phyloP scores from a whole-genome alignment of 345 rosid species.

The Arabis hirsuta region DNA sequence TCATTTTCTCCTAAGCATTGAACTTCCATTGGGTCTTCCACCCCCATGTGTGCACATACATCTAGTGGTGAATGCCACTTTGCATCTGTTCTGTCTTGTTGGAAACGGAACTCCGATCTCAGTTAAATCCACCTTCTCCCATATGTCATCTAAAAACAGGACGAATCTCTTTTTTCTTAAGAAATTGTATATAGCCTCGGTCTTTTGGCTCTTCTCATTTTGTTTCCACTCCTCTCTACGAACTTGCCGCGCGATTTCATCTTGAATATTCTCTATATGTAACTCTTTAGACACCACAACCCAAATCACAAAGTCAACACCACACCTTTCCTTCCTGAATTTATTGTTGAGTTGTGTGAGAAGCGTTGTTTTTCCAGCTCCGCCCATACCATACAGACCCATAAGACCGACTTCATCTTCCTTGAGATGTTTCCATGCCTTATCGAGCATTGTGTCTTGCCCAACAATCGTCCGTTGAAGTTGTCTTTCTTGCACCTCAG shows the following conservation, averaged over 20 bases:
- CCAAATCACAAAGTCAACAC: slow-evolving; percentile 36
- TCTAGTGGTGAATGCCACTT: slow-evolving; percentile 25
- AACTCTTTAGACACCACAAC: slow-evolving; percentile 31
- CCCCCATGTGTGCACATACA: slow-evolving; percentile 23
- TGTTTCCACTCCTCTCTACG: not conserved
- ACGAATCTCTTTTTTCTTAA: slow-evolving; percentile 27
- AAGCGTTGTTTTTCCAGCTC: slow-evolving; percentile 46
- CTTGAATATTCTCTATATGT: not conserved
- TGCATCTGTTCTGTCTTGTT: not conserved
- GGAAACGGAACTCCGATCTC: slow-evolving; percentile 28
- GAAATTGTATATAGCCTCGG: not conserved
- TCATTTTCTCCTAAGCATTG: not conserved
- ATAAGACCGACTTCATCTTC: slow-evolving; percentile 16
- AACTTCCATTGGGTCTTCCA: not conserved
- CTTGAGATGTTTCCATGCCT: slow-evolving; percentile 11
- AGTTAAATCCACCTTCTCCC: slow-evolving; percentile 29
- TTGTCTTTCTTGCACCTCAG: not conserved
- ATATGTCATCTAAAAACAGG: slow-evolving; percentile 38
- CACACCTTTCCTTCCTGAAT: not conserved
- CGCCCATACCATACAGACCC: slow-evolving; percentile 33
- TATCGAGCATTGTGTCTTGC: not conserved
- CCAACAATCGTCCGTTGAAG: slow-evolving; percentile 17
- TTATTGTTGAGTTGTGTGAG: slow-evolving; percentile 36
- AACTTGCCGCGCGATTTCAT: slow-evolving; percentile 13
- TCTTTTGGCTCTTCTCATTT: not conserved